Evolutionary conservation across 192 early-diverging fungal species (phyloP), one percentile per base, ranked within the genome.

Genomic region (Coemansia sp.): DNA sequence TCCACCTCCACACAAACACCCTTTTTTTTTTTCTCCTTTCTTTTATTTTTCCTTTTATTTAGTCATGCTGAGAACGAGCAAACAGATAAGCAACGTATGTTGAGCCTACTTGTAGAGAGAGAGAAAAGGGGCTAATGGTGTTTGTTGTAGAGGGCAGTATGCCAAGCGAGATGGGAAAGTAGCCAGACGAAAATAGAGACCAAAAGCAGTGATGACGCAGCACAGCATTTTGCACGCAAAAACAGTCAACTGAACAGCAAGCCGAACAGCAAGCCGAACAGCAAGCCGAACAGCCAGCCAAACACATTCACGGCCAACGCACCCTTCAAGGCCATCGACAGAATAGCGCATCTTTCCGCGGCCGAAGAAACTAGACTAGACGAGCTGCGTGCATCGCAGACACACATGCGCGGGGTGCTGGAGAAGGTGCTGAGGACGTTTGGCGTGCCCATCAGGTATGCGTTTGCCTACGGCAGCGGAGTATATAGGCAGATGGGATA

Each of bases 401-500:
- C 39, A 31, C 44, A 71, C n/a, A 60, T 60, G 18, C 62, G 62
- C 12, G 49, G 26, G 16, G 49, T 38, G 26, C 41, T 78, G 40
- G 50, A 50, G 10, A 40, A 23, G 2, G 61, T 78, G 30, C 45
- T 78, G 39, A 54, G 43, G 30, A 53, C 60, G 45, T 71, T 78
- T 41, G 39, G 32, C 1, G 75, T 69, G 15, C 75, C 75, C 1
- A 64, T 78, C 36, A 59, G 69, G 7, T 78, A 88, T 72, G 92
- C 94, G 2, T 86, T 95, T 75, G 94, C 92, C 4, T 99, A 99
- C 66, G 97, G 97, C 8, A 91, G 88, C 38, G 94, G 93, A 14
- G 96, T 97, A 16, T 98, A 93, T 75, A 76, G 80, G 36, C 97
- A 99, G 67, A 68, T 76, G 7, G 90, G 93, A 10, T 94, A 96